Evolutionary conservation across 2,329 filamentous ascomycete species (phyloP).

Genomic region (Penicillium sp.): DNA sequence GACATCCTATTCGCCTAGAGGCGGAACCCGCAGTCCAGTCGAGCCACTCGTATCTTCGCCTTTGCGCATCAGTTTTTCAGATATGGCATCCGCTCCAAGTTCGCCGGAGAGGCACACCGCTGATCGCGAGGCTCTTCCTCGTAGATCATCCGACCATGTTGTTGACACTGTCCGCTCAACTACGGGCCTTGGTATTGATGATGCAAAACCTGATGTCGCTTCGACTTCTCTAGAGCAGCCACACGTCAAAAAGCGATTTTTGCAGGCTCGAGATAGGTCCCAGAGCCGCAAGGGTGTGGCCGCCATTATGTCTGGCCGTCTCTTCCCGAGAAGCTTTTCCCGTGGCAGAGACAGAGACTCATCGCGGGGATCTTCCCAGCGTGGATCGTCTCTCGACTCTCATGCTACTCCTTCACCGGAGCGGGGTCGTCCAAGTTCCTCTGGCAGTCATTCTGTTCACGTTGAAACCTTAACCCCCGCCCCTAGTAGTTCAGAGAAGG

Average conservation of each 20-base stretch:
- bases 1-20: constrained; percentile 30
- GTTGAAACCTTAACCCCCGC: background rate
- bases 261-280: constrained; percentile 11
- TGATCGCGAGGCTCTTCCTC: constrained; percentile 38
- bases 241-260: constrained; percentile 13
- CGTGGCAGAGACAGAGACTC: constrained; percentile 38
- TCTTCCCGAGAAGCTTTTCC: constrained; percentile 36
- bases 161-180: constrained; percentile 24
- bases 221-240: constrained; percentile 9
- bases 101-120: constrained; percentile 29
- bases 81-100: constrained; percentile 34
- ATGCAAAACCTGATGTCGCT: constrained; percentile 14
- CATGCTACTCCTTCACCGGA: constrained; percentile 30
- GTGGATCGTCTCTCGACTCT: constrained; percentile 42
- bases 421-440: constrained; percentile 34
- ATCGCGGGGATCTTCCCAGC: constrained; percentile 42
- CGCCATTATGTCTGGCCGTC: constrained; percentile 43
- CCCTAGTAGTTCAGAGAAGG: constrained; percentile 53
- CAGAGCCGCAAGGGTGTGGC: constrained; percentile 48
- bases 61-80: constrained; percentile 35
- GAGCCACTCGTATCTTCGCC: constrained; percentile 34
- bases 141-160: constrained; percentile 37
- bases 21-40: constrained; percentile 23
- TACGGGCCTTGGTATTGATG: constrained; percentile 7
- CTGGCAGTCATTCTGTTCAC: constrained; percentile 41